Evolutionary conservation across 257 asterid species (phyloP).

Genomic region (Perilla frutescens): DNA sequence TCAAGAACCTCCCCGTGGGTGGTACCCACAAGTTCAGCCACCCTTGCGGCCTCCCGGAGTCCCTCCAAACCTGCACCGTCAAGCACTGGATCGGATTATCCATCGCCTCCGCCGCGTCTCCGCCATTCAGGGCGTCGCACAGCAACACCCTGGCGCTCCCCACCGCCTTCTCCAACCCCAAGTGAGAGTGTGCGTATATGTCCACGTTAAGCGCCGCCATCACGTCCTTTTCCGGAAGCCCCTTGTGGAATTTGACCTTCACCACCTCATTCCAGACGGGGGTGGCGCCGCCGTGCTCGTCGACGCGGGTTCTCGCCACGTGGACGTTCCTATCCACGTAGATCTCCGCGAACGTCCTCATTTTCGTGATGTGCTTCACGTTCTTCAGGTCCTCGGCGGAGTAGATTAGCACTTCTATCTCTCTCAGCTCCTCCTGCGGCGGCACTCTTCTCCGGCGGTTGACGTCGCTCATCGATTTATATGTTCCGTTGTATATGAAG

Average conservation of each 20-base stretch:
- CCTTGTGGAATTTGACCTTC: slow-evolving; percentile 45
- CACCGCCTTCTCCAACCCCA: slow-evolving; percentile 48
- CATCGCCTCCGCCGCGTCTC: slow-evolving; percentile 45
- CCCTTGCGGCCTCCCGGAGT: slow-evolving; percentile 57
- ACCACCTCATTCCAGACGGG: slow-evolving; percentile 59
- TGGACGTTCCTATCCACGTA: slow-evolving; percentile 49
- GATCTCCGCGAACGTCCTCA: slow-evolving; percentile 51
- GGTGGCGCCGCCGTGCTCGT: slow-evolving; percentile 43
- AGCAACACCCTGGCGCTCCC: slow-evolving; percentile 55
- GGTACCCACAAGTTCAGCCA: slow-evolving; percentile 52
- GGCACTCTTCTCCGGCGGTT: slow-evolving; percentile 30
- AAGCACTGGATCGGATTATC: slow-evolving; percentile 55
- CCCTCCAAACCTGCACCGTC: slow-evolving; percentile 59
- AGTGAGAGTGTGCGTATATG: slow-evolving; percentile 49
- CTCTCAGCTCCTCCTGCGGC: slow-evolving; percentile 15
- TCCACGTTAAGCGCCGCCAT: slow-evolving; percentile 58
- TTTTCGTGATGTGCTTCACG: slow-evolving; percentile 55
- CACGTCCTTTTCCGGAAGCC: slow-evolving; percentile 43
- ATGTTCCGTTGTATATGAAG: too few species aligned
- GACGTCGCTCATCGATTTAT: slow-evolving; percentile 29
- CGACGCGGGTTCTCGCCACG: slow-evolving; percentile 48
- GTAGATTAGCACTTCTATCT: slow-evolving; percentile 49
- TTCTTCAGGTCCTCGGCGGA: slow-evolving; percentile 52
- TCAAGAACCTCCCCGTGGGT: slow-evolving; percentile 53
- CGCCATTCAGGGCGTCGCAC: slow-evolving; percentile 51